Percentiles rank a stretch among this genome's conserved stretches.
phyloP scores from a whole-genome alignment of 129 eudicot genomes.

The Silybum marianum region DNA sequence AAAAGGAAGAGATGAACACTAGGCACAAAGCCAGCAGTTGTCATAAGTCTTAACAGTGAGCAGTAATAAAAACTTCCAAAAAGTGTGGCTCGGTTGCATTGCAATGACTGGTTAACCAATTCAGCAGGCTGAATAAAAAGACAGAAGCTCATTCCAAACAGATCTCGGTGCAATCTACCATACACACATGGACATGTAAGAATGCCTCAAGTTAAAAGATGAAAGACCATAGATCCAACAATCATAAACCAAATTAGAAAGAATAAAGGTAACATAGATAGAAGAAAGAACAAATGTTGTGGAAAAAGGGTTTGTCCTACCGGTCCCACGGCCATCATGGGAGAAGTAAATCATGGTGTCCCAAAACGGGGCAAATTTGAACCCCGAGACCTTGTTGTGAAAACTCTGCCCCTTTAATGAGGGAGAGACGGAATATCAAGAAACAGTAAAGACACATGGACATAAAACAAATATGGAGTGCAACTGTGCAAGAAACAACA shows the following conservation, averaged over 20 bases:
- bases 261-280: not conserved
- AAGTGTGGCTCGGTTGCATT: not conserved
- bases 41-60: not conserved
- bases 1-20: not conserved
- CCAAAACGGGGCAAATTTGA: not conserved
- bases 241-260: not conserved
- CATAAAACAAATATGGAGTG: not conserved
- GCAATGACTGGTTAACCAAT: not conserved
- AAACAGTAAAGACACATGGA: not conserved
- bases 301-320: not conserved
- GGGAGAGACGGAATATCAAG: conserved; percentile 1
- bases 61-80: not conserved
- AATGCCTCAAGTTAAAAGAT: not conserved
- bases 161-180: not conserved
- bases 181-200: not conserved
- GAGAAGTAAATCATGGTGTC: not conserved
- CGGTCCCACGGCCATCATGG: not conserved
- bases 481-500: not conserved
- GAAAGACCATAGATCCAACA: not conserved
- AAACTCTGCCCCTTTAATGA: not conserved
- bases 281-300: not conserved
- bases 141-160: not conserved
- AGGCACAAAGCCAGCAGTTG: not conserved
- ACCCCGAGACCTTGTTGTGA: not conserved
- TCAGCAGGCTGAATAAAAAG: not conserved